Conservation (phyloP, 1,139 yeast species). For the Suhomyces terraborum region DNA sequence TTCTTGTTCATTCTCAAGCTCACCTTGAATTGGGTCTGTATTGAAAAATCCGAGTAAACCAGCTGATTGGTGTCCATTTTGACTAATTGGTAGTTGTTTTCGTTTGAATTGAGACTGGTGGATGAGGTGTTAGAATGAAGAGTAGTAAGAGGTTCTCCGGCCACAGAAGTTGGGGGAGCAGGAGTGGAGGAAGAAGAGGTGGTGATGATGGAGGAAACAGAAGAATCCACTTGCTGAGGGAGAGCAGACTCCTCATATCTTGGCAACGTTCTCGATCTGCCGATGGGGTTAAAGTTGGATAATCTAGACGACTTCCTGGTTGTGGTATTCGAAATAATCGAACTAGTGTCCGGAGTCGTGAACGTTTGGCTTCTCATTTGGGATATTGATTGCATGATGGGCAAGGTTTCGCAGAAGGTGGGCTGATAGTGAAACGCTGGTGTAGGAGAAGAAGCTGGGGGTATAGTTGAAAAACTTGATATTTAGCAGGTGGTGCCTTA, state of each 20-base stretch:
- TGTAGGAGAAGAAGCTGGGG: not conserved
- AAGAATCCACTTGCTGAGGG: not conserved
- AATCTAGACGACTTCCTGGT: slow-evolving; percentile 17
- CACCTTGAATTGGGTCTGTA: slow-evolving; percentile 31
- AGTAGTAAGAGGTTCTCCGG: slow-evolving; percentile 1
- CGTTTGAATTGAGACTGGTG: slow-evolving; percentile 15
- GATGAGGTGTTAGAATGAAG: slow-evolving; percentile 11
- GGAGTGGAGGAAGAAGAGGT: slow-evolving; percentile 2
- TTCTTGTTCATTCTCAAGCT: slow-evolving; percentile 30
- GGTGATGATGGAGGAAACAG: not conserved
- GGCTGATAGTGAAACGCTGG: slow-evolving; percentile 3
- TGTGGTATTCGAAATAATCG: slow-evolving; percentile 12
- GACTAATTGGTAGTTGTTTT: slow-evolving; percentile 37
- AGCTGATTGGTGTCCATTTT: slow-evolving; percentile 52
- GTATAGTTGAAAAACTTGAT: not conserved
- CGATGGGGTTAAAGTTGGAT: slow-evolving; percentile 18
- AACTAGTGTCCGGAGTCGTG: slow-evolving; percentile 10
- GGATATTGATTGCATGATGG: slow-evolving; percentile 19
- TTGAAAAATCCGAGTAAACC: slow-evolving; percentile 32
- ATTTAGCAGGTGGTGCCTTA: not conserved
- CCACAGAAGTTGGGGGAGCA: slow-evolving; percentile 1
- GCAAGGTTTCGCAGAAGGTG: slow-evolving; percentile 4
- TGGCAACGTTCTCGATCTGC: slow-evolving; percentile 16
- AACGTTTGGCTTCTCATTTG: slow-evolving; percentile 19
- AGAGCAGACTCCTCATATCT: slow-evolving; percentile 9